Evolutionary conservation across 805 yeast genomes (phyloP), one percentile per base, ranked within the genome.

Genomic region (Candida hispaniensis): DNA sequence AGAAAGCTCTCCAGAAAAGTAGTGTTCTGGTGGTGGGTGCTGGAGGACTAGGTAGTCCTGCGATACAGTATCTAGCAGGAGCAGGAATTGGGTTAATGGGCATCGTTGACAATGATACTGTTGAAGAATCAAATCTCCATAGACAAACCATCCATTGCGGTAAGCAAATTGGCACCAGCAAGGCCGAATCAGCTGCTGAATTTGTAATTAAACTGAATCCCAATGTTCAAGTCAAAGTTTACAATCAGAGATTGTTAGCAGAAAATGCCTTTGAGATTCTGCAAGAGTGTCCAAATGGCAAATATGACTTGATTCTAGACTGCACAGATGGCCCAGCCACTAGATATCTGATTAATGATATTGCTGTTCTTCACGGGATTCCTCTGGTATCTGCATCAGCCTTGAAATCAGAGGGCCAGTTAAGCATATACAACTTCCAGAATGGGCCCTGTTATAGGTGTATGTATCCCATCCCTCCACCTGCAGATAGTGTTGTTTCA

Each of bases 11-110:
- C 29, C 75, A 74, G 43, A 45, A 54, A 0, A 40, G 88, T 2
- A 69, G 62, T 34, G 69, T 86, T 0, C 55, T 88, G 15, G 86
- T 91, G 0, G 66, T 91, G 6, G 97, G 99, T 1, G 96, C 96
- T 1, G 99, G 98, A 7, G 99, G 99, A 0, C 63, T 91, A 5
- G 97, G 98, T 0, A 78, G 93, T 46, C 96, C 98, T 0, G 93
- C 93, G 0, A 55, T 88, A 30, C 64, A 80, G 26, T 91, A 91
- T 50, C 57, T 91, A 2, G 75, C 76, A 0, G 95, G 93, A 0
- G 79, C 94, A 0, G 98, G 99, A 4, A 60, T 88, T 3, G 97
- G 94, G 1, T 21, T 59, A 2, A 63, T 91, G 14, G 95, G 95
- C 3, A 79, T 91, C 10, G 77, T 85, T 2, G 99, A 91, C 56